phyloP scores from a whole-genome alignment of 805 yeast genomes.

The Lipomyces orientalis region DNA sequence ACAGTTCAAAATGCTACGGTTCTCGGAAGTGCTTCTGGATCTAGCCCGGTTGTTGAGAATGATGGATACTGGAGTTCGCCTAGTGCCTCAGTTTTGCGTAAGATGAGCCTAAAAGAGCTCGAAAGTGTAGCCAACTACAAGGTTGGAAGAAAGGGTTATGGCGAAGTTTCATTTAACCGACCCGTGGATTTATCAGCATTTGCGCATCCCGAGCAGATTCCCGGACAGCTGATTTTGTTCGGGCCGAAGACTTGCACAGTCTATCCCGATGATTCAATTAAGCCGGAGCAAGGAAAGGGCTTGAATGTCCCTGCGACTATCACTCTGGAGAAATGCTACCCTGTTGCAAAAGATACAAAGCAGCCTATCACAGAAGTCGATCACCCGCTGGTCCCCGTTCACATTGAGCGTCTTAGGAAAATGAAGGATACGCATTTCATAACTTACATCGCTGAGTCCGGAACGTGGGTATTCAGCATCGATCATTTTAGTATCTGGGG shows the following conservation, averaged over 20 bases:
- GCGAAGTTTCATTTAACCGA: constrained; percentile 72
- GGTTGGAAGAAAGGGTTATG: constrained; percentile 80
- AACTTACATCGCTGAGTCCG: constrained; percentile 73
- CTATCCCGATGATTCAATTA: constrained; percentile 69
- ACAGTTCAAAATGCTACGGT: background rate
- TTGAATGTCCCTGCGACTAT: constrained; percentile 77
- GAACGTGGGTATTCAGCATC: constrained; percentile 50
- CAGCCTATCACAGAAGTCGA: constrained; percentile 77
- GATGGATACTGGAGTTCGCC: constrained; percentile 92
- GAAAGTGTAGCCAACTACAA: constrained; percentile 66
- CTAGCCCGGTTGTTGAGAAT: constrained; percentile 50
- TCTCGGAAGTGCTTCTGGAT: background rate
- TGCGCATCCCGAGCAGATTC: constrained; percentile 63
- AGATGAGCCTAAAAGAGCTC: constrained; percentile 65
- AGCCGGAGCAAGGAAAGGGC: constrained; percentile 80
- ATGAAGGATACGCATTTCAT: constrained; percentile 67
- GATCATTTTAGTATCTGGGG: constrained; percentile 97
- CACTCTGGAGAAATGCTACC: constrained; percentile 80
- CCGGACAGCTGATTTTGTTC: constrained; percentile 70
- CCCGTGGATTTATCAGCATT: constrained; percentile 84
- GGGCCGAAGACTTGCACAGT: constrained; percentile 64
- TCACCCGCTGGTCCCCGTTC: constrained; percentile 71
- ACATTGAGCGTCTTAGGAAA: constrained; percentile 67
- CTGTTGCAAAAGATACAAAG: constrained; percentile 72
- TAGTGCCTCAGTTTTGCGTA: constrained; percentile 63